These are phyloP conservation scores for Ciborinia camelliae DNA, from an alignment of 2,329 filamentous ascomycete species.

Conservation along the genomic window DNA sequence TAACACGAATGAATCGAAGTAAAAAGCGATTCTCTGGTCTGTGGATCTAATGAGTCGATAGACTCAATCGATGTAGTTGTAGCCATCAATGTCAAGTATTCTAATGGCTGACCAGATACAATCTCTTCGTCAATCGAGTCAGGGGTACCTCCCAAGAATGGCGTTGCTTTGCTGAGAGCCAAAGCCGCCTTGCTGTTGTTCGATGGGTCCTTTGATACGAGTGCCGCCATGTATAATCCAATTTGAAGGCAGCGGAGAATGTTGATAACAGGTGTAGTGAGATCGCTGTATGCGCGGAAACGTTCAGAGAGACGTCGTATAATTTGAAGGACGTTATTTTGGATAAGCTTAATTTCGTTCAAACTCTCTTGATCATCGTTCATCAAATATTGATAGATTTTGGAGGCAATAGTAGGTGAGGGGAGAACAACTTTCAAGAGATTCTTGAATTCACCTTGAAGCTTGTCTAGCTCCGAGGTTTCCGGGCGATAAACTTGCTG, in stretches of 20 bases:
- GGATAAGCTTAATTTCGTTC: conserved; percentile 43
- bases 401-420: conserved; percentile 23
- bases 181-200: conserved; percentile 20
- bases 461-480: conserved; percentile 60
- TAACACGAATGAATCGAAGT: conserved; percentile 71
- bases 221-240: conserved; percentile 61
- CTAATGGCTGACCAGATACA: conserved; percentile 38
- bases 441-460: conserved; percentile 83
- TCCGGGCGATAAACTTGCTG: conserved; percentile 68
- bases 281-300: conserved; percentile 80
- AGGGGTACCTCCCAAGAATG: conserved; percentile 52
- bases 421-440: conserved; percentile 52
- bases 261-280: conserved; percentile 72
- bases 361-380: conserved; percentile 42
- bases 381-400: conserved; percentile 26
- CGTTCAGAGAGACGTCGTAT: conserved; percentile 64
- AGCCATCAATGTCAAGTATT: conserved; percentile 51
- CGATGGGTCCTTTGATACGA: conserved; percentile 20
- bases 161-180: conserved; percentile 46
- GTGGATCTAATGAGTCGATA: conserved; percentile 41
- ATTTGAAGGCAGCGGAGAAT: conserved; percentile 77
- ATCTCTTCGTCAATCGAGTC: conserved; percentile 20
- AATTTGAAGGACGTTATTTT: conserved; percentile 63
- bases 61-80: conserved; percentile 49
- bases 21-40: conserved; percentile 53